phyloP scores from a whole-genome alignment of 371 early-diverging fungal genomes.

The Mucor velutinosus region DNA sequence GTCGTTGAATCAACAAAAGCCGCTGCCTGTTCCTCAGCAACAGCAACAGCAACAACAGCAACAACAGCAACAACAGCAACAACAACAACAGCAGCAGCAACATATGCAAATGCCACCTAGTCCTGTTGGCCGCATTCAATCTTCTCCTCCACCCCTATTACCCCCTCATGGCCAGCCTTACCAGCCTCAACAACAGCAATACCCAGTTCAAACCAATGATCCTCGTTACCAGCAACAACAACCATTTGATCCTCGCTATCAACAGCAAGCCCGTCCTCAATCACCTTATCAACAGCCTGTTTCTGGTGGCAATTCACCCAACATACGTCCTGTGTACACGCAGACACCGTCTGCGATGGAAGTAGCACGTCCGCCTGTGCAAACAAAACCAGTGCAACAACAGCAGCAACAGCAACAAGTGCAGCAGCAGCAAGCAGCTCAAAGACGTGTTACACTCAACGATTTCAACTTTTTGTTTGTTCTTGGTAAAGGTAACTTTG shows the following conservation, averaged over 20 bases:
- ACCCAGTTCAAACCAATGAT: constrained; percentile 21
- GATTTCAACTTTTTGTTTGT: constrained; percentile 95
- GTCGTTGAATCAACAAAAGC: constrained; percentile 23
- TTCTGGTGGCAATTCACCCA: background rate
- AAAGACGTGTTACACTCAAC: constrained; percentile 50
- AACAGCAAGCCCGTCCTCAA: background rate
- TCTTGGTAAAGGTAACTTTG: constrained; percentile 97
- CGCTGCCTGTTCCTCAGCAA: constrained; percentile 19
- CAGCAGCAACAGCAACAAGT: constrained; percentile 21
- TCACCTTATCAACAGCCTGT: background rate
- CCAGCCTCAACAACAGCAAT: constrained; percentile 23
- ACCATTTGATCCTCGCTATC: constrained; percentile 16
- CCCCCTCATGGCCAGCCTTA: constrained; percentile 32
- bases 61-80: constrained; percentile 6
- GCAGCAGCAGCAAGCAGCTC: constrained; percentile 2
- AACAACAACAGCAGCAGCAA: background rate
- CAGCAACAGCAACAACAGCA: background rate
- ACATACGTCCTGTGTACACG: background rate
- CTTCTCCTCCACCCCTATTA: constrained; percentile 15
- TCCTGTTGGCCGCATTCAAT: background rate
- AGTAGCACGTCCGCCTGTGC: constrained; percentile 3
- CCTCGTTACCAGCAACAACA: constrained; percentile 19
- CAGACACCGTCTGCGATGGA: constrained; percentile 4
- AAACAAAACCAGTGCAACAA: background rate
- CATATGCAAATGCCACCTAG: background rate